Percentiles rank a stretch among this genome's conserved stretches.
Evolutionary conservation across 2,329 filamentous ascomycete species (phyloP).

Genomic region (Aureobasidium sp.): DNA sequence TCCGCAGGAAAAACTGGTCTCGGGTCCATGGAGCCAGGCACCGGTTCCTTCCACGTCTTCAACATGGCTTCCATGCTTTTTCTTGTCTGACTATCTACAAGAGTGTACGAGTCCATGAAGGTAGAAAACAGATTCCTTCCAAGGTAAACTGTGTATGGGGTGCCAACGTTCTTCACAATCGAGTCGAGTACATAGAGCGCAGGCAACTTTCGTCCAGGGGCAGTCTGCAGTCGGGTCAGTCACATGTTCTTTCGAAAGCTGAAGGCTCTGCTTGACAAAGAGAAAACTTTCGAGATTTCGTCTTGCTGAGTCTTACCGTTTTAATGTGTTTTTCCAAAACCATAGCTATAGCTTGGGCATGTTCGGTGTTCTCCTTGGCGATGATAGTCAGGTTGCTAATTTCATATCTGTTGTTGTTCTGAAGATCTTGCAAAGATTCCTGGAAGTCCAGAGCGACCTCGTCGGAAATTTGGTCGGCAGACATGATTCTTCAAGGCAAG

Average conservation of each 20-base stretch:
- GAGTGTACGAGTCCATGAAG: constrained; percentile 92
- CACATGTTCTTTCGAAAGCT: background rate
- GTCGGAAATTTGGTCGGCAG: constrained; percentile 58
- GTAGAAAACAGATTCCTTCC: constrained; percentile 85
- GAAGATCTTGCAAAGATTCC: constrained; percentile 84
- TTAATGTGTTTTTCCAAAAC: constrained; percentile 89
- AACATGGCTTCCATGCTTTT: constrained; percentile 96
- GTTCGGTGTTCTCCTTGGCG: constrained; percentile 92
- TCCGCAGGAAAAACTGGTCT: constrained; percentile 85
- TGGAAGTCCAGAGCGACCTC: constrained; percentile 94
- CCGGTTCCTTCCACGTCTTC: constrained; percentile 95
- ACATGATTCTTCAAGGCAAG: constrained; percentile 16
- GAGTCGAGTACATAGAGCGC: constrained; percentile 98
- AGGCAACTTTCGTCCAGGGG: constrained; percentile 81
- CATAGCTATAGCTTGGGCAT: constrained; percentile 86
- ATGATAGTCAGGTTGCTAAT: constrained; percentile 97
- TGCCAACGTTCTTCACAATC: constrained; percentile 97
- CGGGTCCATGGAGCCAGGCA: constrained; percentile 83
- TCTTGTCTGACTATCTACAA: constrained; percentile 74
- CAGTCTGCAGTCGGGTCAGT: constrained; percentile 54
- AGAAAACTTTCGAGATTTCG: background rate
- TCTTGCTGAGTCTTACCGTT: constrained; percentile 56
- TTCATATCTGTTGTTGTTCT: constrained; percentile 83
- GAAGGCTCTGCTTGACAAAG: background rate
- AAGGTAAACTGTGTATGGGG: constrained; percentile 92